phyloP scores from a whole-genome alignment of 1,284 basidiomycete genomes.

The Chondrostereum purpureum region DNA sequence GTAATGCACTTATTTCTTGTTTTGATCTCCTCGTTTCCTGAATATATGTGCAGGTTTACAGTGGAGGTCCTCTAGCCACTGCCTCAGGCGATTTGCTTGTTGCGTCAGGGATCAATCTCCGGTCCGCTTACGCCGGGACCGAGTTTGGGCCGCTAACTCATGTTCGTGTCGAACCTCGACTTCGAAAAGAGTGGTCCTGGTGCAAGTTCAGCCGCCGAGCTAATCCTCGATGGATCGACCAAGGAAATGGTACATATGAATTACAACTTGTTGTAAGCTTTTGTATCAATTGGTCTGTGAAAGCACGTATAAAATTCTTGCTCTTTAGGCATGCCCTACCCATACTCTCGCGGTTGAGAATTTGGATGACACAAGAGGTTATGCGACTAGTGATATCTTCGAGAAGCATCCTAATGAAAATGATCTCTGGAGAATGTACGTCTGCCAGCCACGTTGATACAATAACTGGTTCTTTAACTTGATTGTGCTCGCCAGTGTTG shows the following conservation, averaged over 20 bases:
- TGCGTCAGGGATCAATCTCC: slow-evolving; percentile 21
- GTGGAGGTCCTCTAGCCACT: slow-evolving; percentile 22
- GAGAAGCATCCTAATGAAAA: slow-evolving; percentile 24
- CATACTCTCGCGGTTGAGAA: slow-evolving; percentile 25
- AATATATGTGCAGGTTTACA: no score
- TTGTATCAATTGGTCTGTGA: no score
- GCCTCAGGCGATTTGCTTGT: slow-evolving; percentile 22
- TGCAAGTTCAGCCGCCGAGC: slow-evolving; percentile 17
- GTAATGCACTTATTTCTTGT: background rate
- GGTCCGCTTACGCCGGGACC: slow-evolving; percentile 26
- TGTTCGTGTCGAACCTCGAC: slow-evolving; percentile 4
- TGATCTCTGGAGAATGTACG: slow-evolving; percentile 29
- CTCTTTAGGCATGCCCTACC: no score
- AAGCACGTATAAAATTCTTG: no score
- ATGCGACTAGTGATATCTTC: slow-evolving; percentile 27
- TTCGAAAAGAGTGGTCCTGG: slow-evolving; percentile 24
- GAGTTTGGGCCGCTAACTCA: slow-evolving; percentile 22
- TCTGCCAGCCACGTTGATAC: no score
- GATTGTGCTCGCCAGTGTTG: slow-evolving; percentile 9
- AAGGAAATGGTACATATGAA: slow-evolving; percentile 25
- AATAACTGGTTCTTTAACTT: no score
- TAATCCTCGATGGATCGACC: slow-evolving; percentile 21
- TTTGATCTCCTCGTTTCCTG: no score
- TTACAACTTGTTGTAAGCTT: slow-evolving; percentile 21
- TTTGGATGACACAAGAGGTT: slow-evolving; percentile 24